Evolutionary conservation across 805 yeast genomes (phyloP).

Genomic region (Komagataella populi): DNA sequence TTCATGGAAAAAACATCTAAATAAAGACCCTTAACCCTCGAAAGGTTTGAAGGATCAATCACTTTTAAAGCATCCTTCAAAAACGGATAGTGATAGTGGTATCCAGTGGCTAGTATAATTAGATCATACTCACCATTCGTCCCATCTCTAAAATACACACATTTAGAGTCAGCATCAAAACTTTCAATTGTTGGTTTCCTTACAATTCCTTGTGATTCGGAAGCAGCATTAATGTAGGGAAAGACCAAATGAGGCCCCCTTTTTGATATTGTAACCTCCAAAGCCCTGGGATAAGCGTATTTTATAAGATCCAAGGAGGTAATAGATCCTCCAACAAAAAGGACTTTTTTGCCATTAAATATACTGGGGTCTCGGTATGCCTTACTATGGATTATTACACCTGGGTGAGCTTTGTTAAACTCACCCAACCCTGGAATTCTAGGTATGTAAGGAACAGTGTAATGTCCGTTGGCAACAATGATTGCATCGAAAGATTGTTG

Average conservation of each 20-base stretch:
- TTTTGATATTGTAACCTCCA: constrained; percentile 11
- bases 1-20: constrained; percentile 20
- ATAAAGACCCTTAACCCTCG: constrained; percentile 16
- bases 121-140: not conserved
- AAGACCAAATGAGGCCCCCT: constrained; percentile 14
- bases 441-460: constrained; percentile 24
- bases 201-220: constrained; percentile 14
- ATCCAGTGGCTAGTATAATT: constrained; percentile 1
- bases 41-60: constrained; percentile 11
- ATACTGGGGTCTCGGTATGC: constrained; percentile 18
- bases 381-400: constrained; percentile 20
- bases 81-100: constrained; percentile 20
- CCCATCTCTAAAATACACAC: constrained; percentile 1
- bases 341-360: constrained; percentile 19
- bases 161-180: constrained; percentile 12
- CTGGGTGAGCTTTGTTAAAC: constrained; percentile 18
- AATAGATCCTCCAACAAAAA: constrained; percentile 4
- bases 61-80: not conserved
- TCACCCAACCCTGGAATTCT: constrained; percentile 22
- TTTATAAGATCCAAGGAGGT: constrained; percentile 18
- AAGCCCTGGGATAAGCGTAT: constrained; percentile 9
- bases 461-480: constrained; percentile 31
- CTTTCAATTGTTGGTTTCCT: constrained; percentile 11
- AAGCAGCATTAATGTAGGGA: constrained; percentile 17
- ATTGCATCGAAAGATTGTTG: constrained; percentile 23